A percentile compares a stretch with the other conserved stretches of the same genome.
phyloP scores from a whole-genome alignment of 345 rosid species.

The Eucalyptus cladocalyx region DNA sequence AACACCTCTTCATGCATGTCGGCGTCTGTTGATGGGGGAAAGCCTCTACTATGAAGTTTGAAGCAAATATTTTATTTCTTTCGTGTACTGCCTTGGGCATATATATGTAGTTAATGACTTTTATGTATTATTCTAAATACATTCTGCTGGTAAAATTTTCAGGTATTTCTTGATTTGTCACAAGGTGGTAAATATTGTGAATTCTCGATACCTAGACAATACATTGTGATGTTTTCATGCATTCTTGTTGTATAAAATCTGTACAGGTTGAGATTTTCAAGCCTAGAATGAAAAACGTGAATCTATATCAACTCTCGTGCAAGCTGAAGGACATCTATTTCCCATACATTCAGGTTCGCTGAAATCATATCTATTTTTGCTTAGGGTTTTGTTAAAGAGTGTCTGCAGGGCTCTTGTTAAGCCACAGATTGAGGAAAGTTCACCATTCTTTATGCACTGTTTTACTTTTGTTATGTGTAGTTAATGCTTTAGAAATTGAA shows the following conservation, averaged over 20 bases:
- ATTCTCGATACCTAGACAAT: background rate
- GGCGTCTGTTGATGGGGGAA: background rate
- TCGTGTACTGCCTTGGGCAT: background rate
- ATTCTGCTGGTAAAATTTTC: background rate
- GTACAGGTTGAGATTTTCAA: constrained; percentile 51
- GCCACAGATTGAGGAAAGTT: background rate
- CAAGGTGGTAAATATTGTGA: background rate
- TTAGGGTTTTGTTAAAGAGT: background rate
- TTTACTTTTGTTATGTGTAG: background rate
- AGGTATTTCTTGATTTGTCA: background rate
- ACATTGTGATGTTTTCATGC: background rate
- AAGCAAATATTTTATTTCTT: background rate
- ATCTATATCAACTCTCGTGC: constrained; percentile 38
- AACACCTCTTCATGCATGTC: background rate
- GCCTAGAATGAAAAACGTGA: constrained; percentile 17
- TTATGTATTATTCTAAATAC: background rate
- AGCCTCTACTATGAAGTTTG: background rate
- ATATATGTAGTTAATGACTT: background rate
- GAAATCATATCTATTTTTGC: background rate
- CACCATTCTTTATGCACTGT: background rate
- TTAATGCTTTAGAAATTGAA: background rate
- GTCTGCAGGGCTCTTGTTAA: background rate
- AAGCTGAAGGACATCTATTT: constrained; percentile 78
- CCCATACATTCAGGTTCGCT: constrained; percentile 65
- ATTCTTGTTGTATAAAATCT: background rate